A percentile compares a stretch with the other conserved stretches of the same genome.
Evolutionary conservation across 495 filamentous ascomycete genomes (phyloP).

Genomic region (Coniosporium apollinis): DNA sequence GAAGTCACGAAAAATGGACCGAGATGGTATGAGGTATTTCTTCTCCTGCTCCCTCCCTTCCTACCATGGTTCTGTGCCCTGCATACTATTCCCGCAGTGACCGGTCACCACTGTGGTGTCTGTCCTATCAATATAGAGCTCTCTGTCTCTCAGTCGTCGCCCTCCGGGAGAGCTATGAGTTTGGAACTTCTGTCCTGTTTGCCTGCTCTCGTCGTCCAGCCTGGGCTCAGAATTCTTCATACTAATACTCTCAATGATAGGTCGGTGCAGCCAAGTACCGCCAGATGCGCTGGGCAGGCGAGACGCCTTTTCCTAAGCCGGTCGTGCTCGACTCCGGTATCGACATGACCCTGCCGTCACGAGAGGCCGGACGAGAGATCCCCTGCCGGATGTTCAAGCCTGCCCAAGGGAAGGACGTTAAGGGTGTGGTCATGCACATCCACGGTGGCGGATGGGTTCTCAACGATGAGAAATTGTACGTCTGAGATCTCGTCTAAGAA

Average conservation of each 20-base stretch:
- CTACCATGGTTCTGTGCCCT: no score
- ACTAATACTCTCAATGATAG: no score
- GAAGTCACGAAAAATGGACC: slow-evolving; percentile 19
- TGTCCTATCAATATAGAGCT: no score
- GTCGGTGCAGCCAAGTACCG: slow-evolving; percentile 29
- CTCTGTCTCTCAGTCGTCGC: no score
- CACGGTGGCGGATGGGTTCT: slow-evolving; percentile 39
- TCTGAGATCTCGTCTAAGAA: no score
- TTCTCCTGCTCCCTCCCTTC: neutral
- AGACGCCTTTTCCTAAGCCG: slow-evolving; percentile 27
- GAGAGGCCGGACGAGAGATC: slow-evolving; percentile 30
- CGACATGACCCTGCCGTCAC: slow-evolving; percentile 31
- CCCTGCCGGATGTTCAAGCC: slow-evolving; percentile 33
- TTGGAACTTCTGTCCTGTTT: no score
- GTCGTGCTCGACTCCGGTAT: slow-evolving; percentile 21
- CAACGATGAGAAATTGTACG: slow-evolving; percentile 17
- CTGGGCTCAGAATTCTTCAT: no score
- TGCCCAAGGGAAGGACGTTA: slow-evolving; percentile 21
- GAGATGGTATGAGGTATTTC: slow-evolving; percentile 21
- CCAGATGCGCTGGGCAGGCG: slow-evolving; percentile 27
- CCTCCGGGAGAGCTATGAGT: no score
- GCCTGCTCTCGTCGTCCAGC: no score
- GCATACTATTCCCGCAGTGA: no score
- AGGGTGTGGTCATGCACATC: slow-evolving; percentile 34
- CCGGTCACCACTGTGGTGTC: no score